A percentile compares a stretch with the other conserved stretches of the same genome.
Evolutionary conservation across 2,329 filamentous ascomycete genomes (phyloP).

Genomic region (Colletotrichum lentis): DNA sequence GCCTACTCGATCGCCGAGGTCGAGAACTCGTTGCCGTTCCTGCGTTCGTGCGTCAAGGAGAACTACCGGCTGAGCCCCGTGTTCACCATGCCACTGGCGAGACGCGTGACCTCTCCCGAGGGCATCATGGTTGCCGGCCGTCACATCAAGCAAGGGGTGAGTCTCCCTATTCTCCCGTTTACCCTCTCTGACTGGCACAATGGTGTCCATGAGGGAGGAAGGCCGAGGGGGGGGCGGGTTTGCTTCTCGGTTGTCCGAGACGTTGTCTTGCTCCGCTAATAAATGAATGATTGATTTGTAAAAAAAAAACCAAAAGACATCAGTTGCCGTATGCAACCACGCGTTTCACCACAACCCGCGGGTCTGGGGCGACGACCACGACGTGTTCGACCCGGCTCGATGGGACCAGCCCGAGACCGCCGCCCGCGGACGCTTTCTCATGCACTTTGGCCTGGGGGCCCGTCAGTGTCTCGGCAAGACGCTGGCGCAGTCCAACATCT

Average conservation of each 20-base stretch:
- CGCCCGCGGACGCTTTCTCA: conserved; percentile 13
- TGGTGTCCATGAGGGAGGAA: too few relatives aligned
- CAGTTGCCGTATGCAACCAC: conserved; percentile 27
- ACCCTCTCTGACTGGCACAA: too few relatives aligned
- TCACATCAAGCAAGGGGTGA: conserved; percentile 25
- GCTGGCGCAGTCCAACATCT: conserved; percentile 27
- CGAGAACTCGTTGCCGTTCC: conserved; percentile 4
- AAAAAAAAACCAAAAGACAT: neutral
- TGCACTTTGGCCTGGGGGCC: conserved; percentile 28
- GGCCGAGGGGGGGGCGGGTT: too few relatives aligned
- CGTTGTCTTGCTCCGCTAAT: too few relatives aligned
- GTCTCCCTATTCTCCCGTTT: neutral
- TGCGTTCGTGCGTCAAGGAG: conserved; percentile 21
- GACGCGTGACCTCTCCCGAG: conserved; percentile 23
- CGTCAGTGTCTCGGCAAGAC: conserved; percentile 29
- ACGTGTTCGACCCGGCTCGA: conserved; percentile 1
- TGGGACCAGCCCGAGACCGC: conserved; percentile 21
- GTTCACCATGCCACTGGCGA: conserved; percentile 28
- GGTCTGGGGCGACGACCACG: conserved; percentile 23
- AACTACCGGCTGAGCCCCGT: conserved; percentile 21
- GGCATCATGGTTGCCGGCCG: conserved; percentile 10
- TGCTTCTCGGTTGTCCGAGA: too few relatives aligned
- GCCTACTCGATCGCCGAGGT: conserved; percentile 18
- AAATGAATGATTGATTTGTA: too few relatives aligned
- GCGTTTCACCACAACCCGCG: conserved; percentile 19